phyloP scores from a whole-genome alignment of 2,329 filamentous ascomycete genomes.

The Phaeomoniella chlamydospora region DNA sequence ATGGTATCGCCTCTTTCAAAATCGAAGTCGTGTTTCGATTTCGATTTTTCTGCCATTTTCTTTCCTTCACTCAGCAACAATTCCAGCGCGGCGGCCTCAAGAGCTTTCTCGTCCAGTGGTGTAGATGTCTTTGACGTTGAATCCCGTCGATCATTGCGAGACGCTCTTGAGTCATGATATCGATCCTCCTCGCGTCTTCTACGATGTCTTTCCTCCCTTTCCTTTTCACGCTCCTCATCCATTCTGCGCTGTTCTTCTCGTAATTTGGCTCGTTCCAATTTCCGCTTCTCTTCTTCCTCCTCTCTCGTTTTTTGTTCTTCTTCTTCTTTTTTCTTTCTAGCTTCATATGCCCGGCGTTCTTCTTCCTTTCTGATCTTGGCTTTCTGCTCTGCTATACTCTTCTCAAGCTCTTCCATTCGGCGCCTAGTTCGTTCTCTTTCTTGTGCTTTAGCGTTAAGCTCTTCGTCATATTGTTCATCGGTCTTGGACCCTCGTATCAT shows the following conservation, averaged over 20 bases:
- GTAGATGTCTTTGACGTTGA: slow-evolving; percentile 16
- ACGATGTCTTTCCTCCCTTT: slow-evolving; percentile 30
- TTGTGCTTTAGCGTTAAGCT: slow-evolving; percentile 36
- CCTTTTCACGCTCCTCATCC: slow-evolving; percentile 37
- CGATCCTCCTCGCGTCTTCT: slow-evolving; percentile 12
- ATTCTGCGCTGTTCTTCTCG: slow-evolving; percentile 37
- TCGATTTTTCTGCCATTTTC: slow-evolving; percentile 36
- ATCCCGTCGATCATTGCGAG: slow-evolving; percentile 17
- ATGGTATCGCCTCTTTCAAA: slow-evolving; percentile 29
- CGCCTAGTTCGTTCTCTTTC: slow-evolving; percentile 30
- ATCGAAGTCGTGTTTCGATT: slow-evolving; percentile 35
- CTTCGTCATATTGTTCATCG: slow-evolving; percentile 43
- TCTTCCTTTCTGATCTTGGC: slow-evolving; percentile 28
- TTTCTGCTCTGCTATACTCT: slow-evolving; percentile 35
- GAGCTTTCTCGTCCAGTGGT: slow-evolving; percentile 35
- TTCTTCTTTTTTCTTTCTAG: slow-evolving; percentile 25
- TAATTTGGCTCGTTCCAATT: slow-evolving; percentile 33
- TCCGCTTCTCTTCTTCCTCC: slow-evolving; percentile 30
- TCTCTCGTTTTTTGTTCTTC: slow-evolving; percentile 25
- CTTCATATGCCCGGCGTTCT: slow-evolving; percentile 19
- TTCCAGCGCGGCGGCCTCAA: slow-evolving; percentile 41
- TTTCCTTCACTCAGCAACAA: slow-evolving; percentile 39
- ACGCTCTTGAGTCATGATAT: slow-evolving; percentile 19
- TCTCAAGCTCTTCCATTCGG: slow-evolving; percentile 31
- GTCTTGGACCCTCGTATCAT: slow-evolving; percentile 40